Percentiles rank a stretch among this genome's conserved stretches.
Conservation (phyloP, 129 eudicot genomes). For the Artemisia tridentata region DNA sequence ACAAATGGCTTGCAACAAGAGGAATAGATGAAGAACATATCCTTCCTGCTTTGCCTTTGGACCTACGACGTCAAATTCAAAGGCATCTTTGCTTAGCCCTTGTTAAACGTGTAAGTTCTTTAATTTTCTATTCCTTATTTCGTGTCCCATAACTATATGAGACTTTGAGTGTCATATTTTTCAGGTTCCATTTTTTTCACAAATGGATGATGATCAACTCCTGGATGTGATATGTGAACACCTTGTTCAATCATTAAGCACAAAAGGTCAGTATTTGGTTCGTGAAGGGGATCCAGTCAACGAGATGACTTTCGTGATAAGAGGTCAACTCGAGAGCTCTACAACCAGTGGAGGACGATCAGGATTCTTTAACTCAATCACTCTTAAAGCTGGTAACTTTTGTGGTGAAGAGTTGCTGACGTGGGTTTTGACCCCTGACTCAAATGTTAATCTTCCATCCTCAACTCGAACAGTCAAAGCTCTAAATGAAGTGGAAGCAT, state of each 20-base stretch:
- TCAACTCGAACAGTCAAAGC: constrained; percentile 72
- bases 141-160: too few relatives aligned
- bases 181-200: constrained; percentile 65
- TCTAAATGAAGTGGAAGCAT: constrained; percentile 74
- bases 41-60: constrained; percentile 52
- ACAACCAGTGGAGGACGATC: constrained; percentile 65
- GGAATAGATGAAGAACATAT: constrained; percentile 70
- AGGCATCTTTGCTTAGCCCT: constrained; percentile 69
- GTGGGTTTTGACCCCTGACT: constrained; percentile 61
- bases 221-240: constrained; percentile 67
- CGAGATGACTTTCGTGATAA: constrained; percentile 62
- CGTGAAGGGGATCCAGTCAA: constrained; percentile 71
- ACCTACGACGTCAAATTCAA: constrained; percentile 57
- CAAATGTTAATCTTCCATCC: constrained; percentile 59
- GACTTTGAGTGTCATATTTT: constrained; percentile 7
- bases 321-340: constrained; percentile 70
- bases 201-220: constrained; percentile 69
- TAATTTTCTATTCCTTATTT: neutral
- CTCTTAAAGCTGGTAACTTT: constrained; percentile 58
- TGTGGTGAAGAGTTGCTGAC: constrained; percentile 77
- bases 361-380: constrained; percentile 60
- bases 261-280: constrained; percentile 54
- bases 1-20: constrained; percentile 74
- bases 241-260: constrained; percentile 51
- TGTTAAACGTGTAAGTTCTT: constrained; percentile 62